Evolutionary conservation across 441 rosid genomes (phyloP).

Genomic region (Pelargonium fulgidum): DNA sequence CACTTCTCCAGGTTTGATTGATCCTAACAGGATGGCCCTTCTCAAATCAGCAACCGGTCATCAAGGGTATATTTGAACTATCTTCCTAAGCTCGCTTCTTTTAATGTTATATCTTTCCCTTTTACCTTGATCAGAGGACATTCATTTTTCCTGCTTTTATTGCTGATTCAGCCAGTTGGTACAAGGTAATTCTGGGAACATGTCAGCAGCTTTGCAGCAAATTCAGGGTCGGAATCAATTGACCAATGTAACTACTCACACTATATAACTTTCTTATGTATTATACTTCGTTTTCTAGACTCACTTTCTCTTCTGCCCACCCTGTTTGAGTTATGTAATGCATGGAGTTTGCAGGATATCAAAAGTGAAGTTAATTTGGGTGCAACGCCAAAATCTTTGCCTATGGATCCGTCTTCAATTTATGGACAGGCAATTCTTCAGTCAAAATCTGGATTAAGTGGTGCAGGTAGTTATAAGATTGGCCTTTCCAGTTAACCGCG

Average conservation of each 20-base stretch:
- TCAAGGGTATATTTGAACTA: slow-evolving; percentile 37
- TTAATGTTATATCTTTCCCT: slow-evolving; percentile 8
- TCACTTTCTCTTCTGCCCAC: neutral
- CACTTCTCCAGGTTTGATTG: slow-evolving; percentile 41
- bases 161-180: slow-evolving; percentile 46
- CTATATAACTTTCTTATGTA: slow-evolving; percentile 3
- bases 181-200: slow-evolving; percentile 51
- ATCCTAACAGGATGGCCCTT: slow-evolving; percentile 48
- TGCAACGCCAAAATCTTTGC: slow-evolving; percentile 39
- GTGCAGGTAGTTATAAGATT: slow-evolving; percentile 34
- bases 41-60: slow-evolving; percentile 40
- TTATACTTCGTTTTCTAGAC: neutral
- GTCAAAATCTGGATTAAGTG: slow-evolving; percentile 47
- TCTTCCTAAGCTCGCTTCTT: slow-evolving; percentile 6
- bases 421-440: slow-evolving; percentile 55
- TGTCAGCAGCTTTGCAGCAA: slow-evolving; percentile 49
- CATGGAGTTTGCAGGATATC: slow-evolving; percentile 44
- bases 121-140: slow-evolving; percentile 12
- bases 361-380: slow-evolving; percentile 47
- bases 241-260: slow-evolving; percentile 32
- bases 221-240: slow-evolving; percentile 37
- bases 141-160: slow-evolving; percentile 16
- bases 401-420: slow-evolving; percentile 49
- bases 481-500: neutral
- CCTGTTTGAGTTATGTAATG: slow-evolving; percentile 20